These are phyloP conservation scores for Luffa aegyptiaca DNA, from an alignment of 306 rosid genomes.

Conservation along the genomic window DNA sequence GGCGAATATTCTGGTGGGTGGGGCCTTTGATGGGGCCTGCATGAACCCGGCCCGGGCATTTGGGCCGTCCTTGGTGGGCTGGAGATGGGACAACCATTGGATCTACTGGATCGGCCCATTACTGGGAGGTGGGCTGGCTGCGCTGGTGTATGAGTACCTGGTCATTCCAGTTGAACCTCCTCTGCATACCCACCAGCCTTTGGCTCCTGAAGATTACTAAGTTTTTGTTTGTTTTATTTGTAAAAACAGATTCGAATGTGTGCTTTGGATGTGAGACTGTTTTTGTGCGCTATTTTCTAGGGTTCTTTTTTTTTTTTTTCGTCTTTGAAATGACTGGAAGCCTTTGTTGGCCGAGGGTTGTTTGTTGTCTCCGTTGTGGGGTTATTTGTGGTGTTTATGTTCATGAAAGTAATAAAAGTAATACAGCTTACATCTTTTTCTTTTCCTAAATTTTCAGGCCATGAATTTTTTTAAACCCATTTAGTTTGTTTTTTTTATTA, in stretches of 20 bases:
- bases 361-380: neutral
- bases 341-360: neutral
- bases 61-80: slow-evolving; percentile 84
- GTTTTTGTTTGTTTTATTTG: neutral
- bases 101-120: slow-evolving; percentile 91
- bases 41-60: slow-evolving; percentile 96
- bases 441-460: neutral
- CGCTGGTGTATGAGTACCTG: slow-evolving; percentile 58
- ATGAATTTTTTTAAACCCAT: neutral
- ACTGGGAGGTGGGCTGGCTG: slow-evolving; percentile 76
- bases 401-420: slow-evolving; percentile 27
- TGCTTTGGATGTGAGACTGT: slow-evolving; percentile 1
- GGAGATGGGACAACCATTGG: slow-evolving; percentile 93
- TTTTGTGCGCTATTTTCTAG: neutral
- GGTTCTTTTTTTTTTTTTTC: neutral
- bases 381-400: slow-evolving; percentile 4
- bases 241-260: slow-evolving; percentile 1
- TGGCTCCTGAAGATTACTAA: slow-evolving; percentile 93
- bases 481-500: no score
- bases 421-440: neutral
- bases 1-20: slow-evolving; percentile 78
- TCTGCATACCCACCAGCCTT: slow-evolving; percentile 62
- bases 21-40: slow-evolving; percentile 87
- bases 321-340: neutral
- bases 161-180: slow-evolving; percentile 69